A percentile compares a stretch with the other conserved stretches of the same genome.
These are phyloP conservation scores for Podosphaera xanthii DNA, from an alignment of 2,329 filamentous ascomycete species.

Conservation along the genomic window DNA sequence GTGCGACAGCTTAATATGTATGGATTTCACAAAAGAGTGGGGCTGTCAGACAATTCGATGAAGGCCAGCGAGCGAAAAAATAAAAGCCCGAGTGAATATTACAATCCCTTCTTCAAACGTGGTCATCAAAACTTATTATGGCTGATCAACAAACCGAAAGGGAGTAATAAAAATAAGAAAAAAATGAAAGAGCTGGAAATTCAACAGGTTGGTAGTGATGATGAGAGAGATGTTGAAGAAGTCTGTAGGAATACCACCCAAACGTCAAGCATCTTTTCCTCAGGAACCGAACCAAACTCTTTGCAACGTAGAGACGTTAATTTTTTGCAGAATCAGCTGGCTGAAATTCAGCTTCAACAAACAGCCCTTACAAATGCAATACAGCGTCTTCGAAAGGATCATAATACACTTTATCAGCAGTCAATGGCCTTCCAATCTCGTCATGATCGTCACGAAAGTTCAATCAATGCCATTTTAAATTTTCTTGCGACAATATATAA, in stretches of 20 bases:
- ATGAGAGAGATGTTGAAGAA: slow-evolving; percentile 23
- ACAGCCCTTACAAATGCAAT: slow-evolving; percentile 68
- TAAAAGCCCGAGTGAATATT: slow-evolving; percentile 96
- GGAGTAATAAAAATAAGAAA: slow-evolving; percentile 34
- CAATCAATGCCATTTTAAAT: slow-evolving; percentile 94
- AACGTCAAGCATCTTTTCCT: slow-evolving; percentile 15
- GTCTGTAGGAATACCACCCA: slow-evolving; percentile 23
- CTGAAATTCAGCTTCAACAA: slow-evolving; percentile 68
- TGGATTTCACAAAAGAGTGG: slow-evolving; percentile 51
- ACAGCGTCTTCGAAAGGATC: slow-evolving; percentile 57
- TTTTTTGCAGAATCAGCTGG: slow-evolving; percentile 56
- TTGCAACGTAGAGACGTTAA: slow-evolving; percentile 51
- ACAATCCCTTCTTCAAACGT: slow-evolving; percentile 85
- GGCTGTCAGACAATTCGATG: slow-evolving; percentile 91
- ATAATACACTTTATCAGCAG: slow-evolving; percentile 71
- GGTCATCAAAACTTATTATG: slow-evolving; percentile 81
- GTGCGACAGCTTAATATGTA: slow-evolving; percentile 95
- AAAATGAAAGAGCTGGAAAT: slow-evolving; percentile 36
- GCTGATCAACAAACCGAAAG: slow-evolving; percentile 91
- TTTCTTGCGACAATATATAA: slow-evolving; percentile 95
- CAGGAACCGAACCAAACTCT: slow-evolving; percentile 19
- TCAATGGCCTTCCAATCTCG: slow-evolving; percentile 73
- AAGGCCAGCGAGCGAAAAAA: slow-evolving; percentile 90
- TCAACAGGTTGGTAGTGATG: slow-evolving; percentile 47
- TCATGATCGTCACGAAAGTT: slow-evolving; percentile 92